A percentile compares a stretch with the other conserved stretches of the same genome.
These are phyloP conservation scores for Arthromyces matolae DNA, from an alignment of 768 basidiomycete species.

Conservation along the genomic window DNA sequence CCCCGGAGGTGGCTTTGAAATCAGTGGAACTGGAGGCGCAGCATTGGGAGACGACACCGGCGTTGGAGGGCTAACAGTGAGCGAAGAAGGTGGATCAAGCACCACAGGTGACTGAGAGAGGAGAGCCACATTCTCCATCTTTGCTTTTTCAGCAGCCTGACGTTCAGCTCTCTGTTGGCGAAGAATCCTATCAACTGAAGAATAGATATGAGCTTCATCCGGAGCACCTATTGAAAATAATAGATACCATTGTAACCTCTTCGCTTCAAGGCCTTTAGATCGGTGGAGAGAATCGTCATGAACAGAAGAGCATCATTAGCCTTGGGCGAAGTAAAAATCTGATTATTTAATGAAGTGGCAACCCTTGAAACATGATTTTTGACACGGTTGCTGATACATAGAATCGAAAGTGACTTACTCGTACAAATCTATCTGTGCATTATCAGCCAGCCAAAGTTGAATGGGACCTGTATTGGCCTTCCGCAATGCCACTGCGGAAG, in stretches of 20 bases:
- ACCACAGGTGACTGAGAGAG: slow-evolving; percentile 21
- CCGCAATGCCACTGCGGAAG: slow-evolving; percentile 67
- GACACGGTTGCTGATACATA: neutral
- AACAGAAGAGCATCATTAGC: slow-evolving; percentile 87
- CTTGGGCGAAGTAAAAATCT: slow-evolving; percentile 74
- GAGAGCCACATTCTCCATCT: slow-evolving; percentile 28
- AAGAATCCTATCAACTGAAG: slow-evolving; percentile 82
- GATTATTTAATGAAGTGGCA: slow-evolving; percentile 75
- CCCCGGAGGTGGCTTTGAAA: slow-evolving; percentile 5
- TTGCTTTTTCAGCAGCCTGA: slow-evolving; percentile 46
- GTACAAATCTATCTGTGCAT: slow-evolving; percentile 81
- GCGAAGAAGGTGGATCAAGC: neutral
- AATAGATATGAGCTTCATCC: neutral
- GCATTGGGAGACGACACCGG: slow-evolving; percentile 7
- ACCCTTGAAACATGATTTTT: slow-evolving; percentile 47
- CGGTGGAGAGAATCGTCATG: slow-evolving; percentile 92
- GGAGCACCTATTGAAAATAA: neutral
- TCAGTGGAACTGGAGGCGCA: slow-evolving; percentile 1
- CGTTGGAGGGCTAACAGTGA: slow-evolving; percentile 4
- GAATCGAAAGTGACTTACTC: slow-evolving; percentile 56
- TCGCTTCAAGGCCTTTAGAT: slow-evolving; percentile 73
- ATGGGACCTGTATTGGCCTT: slow-evolving; percentile 50
- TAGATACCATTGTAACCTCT: slow-evolving; percentile 77
- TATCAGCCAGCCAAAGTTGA: slow-evolving; percentile 73
- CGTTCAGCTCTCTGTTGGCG: slow-evolving; percentile 74